These are phyloP conservation scores for Symbiodinium pilosum DNA, from an alignment of 73 alveolate genomes.

Conservation along the genomic window DNA sequence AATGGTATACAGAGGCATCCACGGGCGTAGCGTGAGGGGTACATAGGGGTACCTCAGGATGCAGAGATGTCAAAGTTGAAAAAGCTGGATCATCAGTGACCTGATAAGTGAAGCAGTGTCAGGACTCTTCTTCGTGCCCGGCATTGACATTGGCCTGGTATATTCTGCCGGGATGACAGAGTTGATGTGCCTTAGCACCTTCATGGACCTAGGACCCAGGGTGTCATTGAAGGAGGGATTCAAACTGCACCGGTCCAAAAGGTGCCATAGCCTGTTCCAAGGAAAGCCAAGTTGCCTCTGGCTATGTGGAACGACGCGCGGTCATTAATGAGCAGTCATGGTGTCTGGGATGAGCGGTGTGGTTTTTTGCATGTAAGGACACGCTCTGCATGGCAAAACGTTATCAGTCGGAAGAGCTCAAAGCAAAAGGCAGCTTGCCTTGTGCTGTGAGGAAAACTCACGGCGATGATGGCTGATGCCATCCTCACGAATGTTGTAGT, in stretches of 20 bases:
- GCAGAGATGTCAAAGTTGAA: neutral
- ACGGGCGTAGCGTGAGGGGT: no score
- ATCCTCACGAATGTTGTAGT: neutral
- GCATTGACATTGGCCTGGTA: slow-evolving; percentile 84
- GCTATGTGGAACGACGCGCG: slow-evolving; percentile 63
- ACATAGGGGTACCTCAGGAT: neutral
- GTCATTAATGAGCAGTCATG: neutral
- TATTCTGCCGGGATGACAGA: slow-evolving; percentile 88
- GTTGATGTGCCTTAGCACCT: slow-evolving; percentile 21
- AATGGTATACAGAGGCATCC: no score
- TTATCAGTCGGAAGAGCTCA: slow-evolving; percentile 55
- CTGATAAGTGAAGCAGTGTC: no score
- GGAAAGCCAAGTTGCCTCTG: slow-evolving; percentile 86
- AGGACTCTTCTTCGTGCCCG: slow-evolving; percentile 85
- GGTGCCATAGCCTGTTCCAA: neutral
- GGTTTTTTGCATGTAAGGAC: neutral
- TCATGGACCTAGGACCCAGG: no score
- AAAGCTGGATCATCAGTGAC: neutral
- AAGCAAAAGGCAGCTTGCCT: slow-evolving; percentile 19
- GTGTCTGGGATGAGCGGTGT: neutral
- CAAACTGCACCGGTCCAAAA: no score
- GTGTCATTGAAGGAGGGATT: neutral
- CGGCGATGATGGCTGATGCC: no score
- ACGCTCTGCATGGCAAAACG: slow-evolving; percentile 87
- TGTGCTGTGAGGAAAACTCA: no score